A percentile compares a stretch with the other conserved stretches of the same genome.
Conservation (phyloP, 495 filamentous ascomycete genomes). For the Ramalina peruviana region DNA sequence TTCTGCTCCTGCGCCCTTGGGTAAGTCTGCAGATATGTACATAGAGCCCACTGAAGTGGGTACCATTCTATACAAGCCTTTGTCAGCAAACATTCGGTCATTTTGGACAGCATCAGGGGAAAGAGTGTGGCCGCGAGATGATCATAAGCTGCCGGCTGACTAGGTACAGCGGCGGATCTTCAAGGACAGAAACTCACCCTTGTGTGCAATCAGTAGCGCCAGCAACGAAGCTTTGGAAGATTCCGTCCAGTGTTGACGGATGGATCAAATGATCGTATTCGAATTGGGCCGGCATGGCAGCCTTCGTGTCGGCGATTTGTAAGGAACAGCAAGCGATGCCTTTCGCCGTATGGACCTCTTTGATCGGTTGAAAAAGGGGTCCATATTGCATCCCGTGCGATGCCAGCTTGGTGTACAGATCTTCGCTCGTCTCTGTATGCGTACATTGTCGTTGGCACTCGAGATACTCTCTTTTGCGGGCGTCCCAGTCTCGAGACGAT, state of each 20-base stretch:
- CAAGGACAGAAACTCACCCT: not conserved
- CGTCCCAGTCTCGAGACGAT: slow-evolving; percentile 1
- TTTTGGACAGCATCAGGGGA: too few relatives aligned
- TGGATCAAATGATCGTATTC: slow-evolving; percentile 17
- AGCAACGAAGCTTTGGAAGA: slow-evolving; percentile 16
- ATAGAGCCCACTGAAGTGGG: not conserved
- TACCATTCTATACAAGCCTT: not conserved
- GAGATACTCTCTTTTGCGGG: not conserved
- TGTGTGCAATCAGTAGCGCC: not conserved
- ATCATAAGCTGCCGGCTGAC: too few relatives aligned
- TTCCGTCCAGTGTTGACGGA: slow-evolving; percentile 22
- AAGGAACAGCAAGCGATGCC: not conserved
- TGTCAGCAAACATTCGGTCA: too few relatives aligned
- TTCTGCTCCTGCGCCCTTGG: not conserved
- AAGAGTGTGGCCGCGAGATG: too few relatives aligned
- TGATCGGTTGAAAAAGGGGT: slow-evolving; percentile 4
- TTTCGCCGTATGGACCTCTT: not conserved
- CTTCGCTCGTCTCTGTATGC: not conserved
- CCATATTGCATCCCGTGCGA: slow-evolving; percentile 7
- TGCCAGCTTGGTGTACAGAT: not conserved
- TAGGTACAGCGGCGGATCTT: too few relatives aligned
- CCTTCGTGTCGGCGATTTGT: not conserved
- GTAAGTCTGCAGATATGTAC: not conserved
- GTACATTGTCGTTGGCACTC: not conserved
- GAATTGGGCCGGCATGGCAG: slow-evolving; percentile 3